Evolutionary conservation across 2,329 filamentous ascomycete genomes (phyloP), one percentile per base, ranked within the genome.

Genomic region (Diaporthe velutina): DNA sequence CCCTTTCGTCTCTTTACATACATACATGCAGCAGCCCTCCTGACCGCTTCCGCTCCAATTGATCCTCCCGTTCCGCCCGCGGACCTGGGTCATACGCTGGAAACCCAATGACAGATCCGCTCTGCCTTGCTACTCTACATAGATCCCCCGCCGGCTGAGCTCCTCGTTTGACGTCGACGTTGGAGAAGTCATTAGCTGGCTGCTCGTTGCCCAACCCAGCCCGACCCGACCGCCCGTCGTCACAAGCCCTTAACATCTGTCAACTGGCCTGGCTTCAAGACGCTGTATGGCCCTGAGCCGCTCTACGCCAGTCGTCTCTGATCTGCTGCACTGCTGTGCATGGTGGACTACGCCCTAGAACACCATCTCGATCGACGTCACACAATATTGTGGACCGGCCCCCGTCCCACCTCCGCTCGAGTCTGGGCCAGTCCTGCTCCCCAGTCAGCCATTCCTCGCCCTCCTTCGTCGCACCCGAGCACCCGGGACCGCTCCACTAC

Each of bases 331-430:
- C 45, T 22, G n/a, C 58, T 45, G 64, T 54, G 7, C 33, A 52
- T 54, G 48, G 33, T 68, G 25, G 12, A 54, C 17, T 35, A 28
- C 64, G 33, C 45, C 61, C 13, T 67, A 19, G 38, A 58, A 35
- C 28, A 33, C 25, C 25, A 19, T 30, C 61, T 38, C 61, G 38
- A 38, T 67, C 61, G 45, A 25, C 45, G 38, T 52, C 61, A 28
- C 35, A 58, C 40, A 25, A 52, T 38, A 67, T 38, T 38, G 61
- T 67, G 61, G 45, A 52, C 33, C 45, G 22, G 30, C 22, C 45
- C n/a, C n/a, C 13, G 57, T 73, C 57, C 40, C 52, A 40, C 55
- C 58, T 61, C 48, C 33, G 54, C n/a, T 50, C 57, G 45, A 72
- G 70, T 28, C 42, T 38, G 40, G 38, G 38, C 54, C 55, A 25